Base-by-base conservation (phyloP, 176 grass and related monocot species). In the Musa itinerans region DNA sequence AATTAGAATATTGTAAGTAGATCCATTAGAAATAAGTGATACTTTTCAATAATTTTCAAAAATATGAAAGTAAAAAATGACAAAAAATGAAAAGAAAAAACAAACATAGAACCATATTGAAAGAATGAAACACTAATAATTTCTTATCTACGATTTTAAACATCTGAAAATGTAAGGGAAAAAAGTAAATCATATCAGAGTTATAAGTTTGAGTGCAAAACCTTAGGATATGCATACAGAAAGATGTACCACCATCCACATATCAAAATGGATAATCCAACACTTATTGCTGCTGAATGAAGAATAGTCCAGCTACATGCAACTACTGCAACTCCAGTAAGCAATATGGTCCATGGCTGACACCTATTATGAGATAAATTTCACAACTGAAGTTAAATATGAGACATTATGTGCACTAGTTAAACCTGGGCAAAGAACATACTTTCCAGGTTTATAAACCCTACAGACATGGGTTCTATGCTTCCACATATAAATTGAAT, bases 211-310 rank as follows among this genome's bases (percentile, higher is more conserved):
- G 67, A 54, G 68, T 54, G 22, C 74, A 78, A 82, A 78, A 93
- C 94, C 94, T 98, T 98, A 76, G 94, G 94, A 66, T 98, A 98
- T 13, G 90, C 83, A 74, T 93, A 89, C 7, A 98, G 81, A 73
- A 98, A 93, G 64, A 98, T 91, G 82, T 91, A 98, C 94, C 94
- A 93, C 94, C 94, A 98, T 86, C 88, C 84, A 78, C 86, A 87
- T 93, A 93, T 93, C 72, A 86, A 63, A 61, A 83, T 78, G 72
- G 85, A 85, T 63, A 87, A 75, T 26, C 59, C 90, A 70, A 74
- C 53, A 2, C 81, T 98, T 79, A 93, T 71, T 43, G 93, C 10
- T 87, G 69, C 50, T 1, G 90, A 98, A 25, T 93, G 88, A 74
- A 96, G 67, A 22, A 91, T 69, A 80, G 87, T 54, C 94, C 94